A percentile compares a stretch with the other conserved stretches of the same genome.
Conservation (phyloP, 176 grass and related monocot species). For the Rhipidocladum racemiflorum region DNA sequence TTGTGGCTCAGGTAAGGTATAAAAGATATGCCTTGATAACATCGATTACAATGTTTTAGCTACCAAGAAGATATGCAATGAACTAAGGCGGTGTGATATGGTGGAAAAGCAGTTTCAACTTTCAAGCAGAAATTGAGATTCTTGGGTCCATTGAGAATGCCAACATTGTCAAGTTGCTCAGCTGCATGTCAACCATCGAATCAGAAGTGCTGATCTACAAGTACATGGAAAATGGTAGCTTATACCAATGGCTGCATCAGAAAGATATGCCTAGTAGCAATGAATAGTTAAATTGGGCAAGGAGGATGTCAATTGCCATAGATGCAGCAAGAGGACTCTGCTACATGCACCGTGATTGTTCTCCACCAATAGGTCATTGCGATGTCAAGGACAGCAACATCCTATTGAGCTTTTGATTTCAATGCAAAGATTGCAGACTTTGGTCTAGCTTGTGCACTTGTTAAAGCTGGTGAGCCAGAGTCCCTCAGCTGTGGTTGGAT, state of each 20-base stretch:
- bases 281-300: conserved; percentile 36
- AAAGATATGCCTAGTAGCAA: background rate
- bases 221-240: conserved; percentile 55
- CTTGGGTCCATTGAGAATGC: conserved; percentile 48
- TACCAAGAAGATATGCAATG: conserved; percentile 48
- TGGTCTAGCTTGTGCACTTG: conserved; percentile 34
- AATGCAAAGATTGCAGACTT: conserved; percentile 58
- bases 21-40: conserved; percentile 22
- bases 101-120: conserved; percentile 55
- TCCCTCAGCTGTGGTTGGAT: conserved; percentile 36
- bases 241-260: conserved; percentile 52
- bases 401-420: conserved; percentile 36
- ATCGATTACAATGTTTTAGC: conserved; percentile 12
- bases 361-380: conserved; percentile 40
- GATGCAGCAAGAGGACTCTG: conserved; percentile 44
- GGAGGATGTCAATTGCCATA: conserved; percentile 43
- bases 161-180: conserved; percentile 56
- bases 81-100: background rate
- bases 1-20: conserved; percentile 43
- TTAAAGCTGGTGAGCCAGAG: conserved; percentile 39
- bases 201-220: conserved; percentile 59
- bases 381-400: conserved; percentile 67
- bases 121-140: conserved; percentile 52
- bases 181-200: conserved; percentile 38
- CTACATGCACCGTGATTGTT: conserved; percentile 64